Evolutionary conservation across 495 filamentous ascomycete species (phyloP).

Genomic region (Tuber magnatum): DNA sequence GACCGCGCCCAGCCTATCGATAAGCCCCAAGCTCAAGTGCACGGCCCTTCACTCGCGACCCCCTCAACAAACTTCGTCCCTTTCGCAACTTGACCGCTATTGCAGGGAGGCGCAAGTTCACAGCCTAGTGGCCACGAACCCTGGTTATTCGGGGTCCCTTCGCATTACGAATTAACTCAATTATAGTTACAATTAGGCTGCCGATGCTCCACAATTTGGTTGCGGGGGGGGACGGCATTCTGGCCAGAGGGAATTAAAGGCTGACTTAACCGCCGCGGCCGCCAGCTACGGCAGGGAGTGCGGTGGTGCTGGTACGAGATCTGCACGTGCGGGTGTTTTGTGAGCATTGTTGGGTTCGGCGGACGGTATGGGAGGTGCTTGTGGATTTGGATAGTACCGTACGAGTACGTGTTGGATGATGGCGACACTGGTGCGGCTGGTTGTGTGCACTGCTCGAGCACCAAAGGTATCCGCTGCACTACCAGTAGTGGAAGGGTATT

Average conservation of each 20-base stretch:
- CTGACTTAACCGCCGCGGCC: not conserved
- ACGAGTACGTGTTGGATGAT: no score
- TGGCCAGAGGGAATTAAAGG: not conserved
- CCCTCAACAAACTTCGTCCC: not conserved
- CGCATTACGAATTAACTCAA: no score
- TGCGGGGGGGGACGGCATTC: not conserved
- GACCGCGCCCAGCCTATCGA: not conserved
- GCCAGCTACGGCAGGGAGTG: not conserved
- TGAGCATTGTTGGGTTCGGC: not conserved
- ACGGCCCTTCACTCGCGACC: not conserved
- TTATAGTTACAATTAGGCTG: no score
- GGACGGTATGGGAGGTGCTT: no score
- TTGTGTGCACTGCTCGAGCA: no score
- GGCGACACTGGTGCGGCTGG: no score
- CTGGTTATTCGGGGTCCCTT: no score
- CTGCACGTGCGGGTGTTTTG: not conserved
- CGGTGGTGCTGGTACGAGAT: not conserved
- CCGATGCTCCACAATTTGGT: not conserved
- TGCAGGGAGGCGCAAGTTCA: no score
- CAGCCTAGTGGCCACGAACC: no score
- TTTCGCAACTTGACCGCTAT: no score
- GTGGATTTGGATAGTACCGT: no score
- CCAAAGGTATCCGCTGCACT: not conserved
- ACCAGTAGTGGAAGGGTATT: not conserved
- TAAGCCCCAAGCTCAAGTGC: not conserved